These are phyloP conservation scores for Boechera stricta DNA, from an alignment of 345 rosid genomes.

Conservation along the genomic window DNA sequence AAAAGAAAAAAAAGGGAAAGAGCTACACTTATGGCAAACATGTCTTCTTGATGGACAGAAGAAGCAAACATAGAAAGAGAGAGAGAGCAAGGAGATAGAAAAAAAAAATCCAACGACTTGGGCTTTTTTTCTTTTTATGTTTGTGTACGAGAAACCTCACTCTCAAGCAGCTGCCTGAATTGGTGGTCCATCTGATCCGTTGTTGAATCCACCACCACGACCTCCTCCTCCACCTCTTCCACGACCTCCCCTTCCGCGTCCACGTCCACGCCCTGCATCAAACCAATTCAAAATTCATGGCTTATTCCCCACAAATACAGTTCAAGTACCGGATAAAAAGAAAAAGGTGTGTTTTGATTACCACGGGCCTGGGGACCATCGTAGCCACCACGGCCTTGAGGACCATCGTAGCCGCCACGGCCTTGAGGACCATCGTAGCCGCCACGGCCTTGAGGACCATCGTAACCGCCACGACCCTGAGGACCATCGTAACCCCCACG, in stretches of 20 bases:
- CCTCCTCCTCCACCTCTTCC: conserved; percentile 43
- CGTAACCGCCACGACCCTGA: conserved; percentile 56
- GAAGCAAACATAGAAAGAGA: conserved; percentile 37
- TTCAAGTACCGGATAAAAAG: not conserved
- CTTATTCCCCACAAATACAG: conserved; percentile 1
- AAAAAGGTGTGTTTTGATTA: not conserved
- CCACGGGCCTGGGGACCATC: conserved; percentile 59
- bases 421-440: conserved; percentile 27
- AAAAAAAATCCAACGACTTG: conserved; percentile 43
- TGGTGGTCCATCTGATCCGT: conserved; percentile 50
- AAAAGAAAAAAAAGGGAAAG: conserved; percentile 9
- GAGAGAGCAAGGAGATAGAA: conserved; percentile 30
- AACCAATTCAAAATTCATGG: conserved; percentile 15
- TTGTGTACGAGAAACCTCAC: conserved; percentile 50
- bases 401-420: conserved; percentile 58
- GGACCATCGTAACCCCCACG: conserved; percentile 31
- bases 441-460: conserved; percentile 51
- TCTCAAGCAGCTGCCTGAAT: conserved; percentile 58
- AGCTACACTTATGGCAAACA: conserved; percentile 42
- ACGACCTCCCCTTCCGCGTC: conserved; percentile 67
- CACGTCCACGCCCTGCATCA: conserved; percentile 70
- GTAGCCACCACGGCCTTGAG: conserved; percentile 56
- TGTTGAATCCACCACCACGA: conserved; percentile 55
- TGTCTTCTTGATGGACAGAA: conserved; percentile 42
- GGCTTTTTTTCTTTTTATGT: conserved; percentile 34